Conservation (phyloP, 2,329 filamentous ascomycete species). For the Domatiomyces globalis region DNA sequence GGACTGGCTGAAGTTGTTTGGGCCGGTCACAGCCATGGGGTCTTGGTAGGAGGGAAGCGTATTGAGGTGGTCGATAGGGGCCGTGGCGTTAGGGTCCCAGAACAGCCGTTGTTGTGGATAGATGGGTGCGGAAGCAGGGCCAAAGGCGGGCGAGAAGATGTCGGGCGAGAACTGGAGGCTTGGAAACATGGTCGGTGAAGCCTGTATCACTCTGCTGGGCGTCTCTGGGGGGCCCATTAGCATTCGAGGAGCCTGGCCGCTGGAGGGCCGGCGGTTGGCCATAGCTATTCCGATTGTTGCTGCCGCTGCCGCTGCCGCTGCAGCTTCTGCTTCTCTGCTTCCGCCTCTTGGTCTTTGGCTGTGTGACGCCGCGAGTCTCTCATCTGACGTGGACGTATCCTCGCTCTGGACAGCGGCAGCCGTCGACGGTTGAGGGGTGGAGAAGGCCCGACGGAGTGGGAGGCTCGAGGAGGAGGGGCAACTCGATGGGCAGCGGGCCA, state of each 20-base stretch:
- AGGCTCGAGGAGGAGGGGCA: too few species aligned
- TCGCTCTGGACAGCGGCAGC: background rate
- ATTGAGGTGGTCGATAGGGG: constrained; percentile 7
- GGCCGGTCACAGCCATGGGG: constrained; percentile 9
- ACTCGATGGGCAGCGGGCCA: too few species aligned
- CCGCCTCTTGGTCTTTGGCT: background rate
- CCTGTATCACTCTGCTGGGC: constrained; percentile 28
- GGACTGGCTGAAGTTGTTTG: constrained; percentile 8
- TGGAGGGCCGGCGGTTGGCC: background rate
- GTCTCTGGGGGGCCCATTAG: constrained; percentile 31
- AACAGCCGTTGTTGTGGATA: constrained; percentile 41
- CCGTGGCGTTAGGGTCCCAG: constrained; percentile 27
- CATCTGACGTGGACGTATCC: background rate
- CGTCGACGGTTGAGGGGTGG: background rate
- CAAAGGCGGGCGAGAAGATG: constrained; percentile 35
- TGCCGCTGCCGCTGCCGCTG: too few species aligned
- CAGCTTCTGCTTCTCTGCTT: background rate
- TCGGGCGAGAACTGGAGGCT: constrained; percentile 45
- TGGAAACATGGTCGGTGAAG: constrained; percentile 36
- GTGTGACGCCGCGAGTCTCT: background rate
- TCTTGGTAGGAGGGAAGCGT: constrained; percentile 14
- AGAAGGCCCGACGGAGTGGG: background rate
- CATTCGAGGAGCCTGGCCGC: background rate
- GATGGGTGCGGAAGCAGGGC: constrained; percentile 41
- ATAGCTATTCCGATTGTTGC: background rate